Conservation (phyloP, 2,329 filamentous ascomycete species). For the Colletotrichum orbiculare region DNA sequence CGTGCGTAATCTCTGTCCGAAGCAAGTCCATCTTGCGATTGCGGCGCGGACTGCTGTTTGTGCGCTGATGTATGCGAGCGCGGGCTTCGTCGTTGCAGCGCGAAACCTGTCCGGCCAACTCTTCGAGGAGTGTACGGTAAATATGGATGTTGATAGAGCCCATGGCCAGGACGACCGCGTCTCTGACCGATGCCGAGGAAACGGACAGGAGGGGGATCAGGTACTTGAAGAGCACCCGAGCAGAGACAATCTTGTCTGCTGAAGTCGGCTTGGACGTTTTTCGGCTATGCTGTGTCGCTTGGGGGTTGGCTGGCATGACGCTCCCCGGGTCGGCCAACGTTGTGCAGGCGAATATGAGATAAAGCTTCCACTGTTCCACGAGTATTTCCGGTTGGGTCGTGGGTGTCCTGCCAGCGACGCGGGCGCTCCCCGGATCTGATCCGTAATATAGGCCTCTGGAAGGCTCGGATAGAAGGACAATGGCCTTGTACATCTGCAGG, state of each 20-base stretch:
- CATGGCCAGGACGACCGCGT: slow-evolving; percentile 90
- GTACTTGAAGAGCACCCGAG: slow-evolving; percentile 88
- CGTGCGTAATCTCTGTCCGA: slow-evolving; percentile 93
- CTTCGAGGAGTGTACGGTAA: slow-evolving; percentile 90
- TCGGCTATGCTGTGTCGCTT: slow-evolving; percentile 78
- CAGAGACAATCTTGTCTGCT: slow-evolving; percentile 84
- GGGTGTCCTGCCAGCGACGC: slow-evolving; percentile 64
- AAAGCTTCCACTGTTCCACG: slow-evolving; percentile 98
- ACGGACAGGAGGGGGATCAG: slow-evolving; percentile 88
- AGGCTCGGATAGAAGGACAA: slow-evolving; percentile 82
- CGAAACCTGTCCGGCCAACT: slow-evolving; percentile 85
- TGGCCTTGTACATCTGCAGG: slow-evolving; percentile 89
- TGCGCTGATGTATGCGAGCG: slow-evolving; percentile 86
- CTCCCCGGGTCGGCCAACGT: slow-evolving; percentile 87
- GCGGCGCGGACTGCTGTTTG: slow-evolving; percentile 82
- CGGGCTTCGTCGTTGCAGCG: slow-evolving; percentile 91
- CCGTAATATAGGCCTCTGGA: slow-evolving; percentile 73
- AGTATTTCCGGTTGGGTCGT: slow-evolving; percentile 85
- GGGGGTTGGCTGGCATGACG: slow-evolving; percentile 65
- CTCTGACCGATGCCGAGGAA: slow-evolving; percentile 82
- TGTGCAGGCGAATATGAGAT: slow-evolving; percentile 96
- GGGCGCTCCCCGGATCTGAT: slow-evolving; percentile 66
- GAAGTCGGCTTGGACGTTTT: slow-evolving; percentile 81
- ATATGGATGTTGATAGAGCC: slow-evolving; percentile 96
- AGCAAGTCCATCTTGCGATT: slow-evolving; percentile 88